Conservation (phyloP, 2,329 filamentous ascomycete genomes). For the Phaeosphaeria sp. region DNA sequence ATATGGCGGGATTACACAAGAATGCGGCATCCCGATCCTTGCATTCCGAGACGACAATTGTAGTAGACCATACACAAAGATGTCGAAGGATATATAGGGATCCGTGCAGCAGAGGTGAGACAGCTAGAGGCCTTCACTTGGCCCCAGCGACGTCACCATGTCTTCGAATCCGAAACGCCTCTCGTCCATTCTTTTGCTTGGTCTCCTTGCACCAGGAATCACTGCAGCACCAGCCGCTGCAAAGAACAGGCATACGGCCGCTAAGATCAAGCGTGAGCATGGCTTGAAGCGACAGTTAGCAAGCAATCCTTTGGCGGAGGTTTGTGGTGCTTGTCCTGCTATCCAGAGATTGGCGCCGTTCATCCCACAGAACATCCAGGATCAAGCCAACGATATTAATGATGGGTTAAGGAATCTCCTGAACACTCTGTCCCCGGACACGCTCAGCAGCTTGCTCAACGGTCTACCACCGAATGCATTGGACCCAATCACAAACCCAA, state of each 20-base stretch:
- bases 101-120: not conserved
- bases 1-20: not conserved
- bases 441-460: not conserved
- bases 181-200: not conserved
- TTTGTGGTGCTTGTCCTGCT: constrained; percentile 17
- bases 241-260: not conserved
- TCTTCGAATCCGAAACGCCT: not conserved
- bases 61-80: not conserved
- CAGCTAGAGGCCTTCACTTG: not conserved
- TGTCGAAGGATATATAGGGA: not conserved
- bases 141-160: not conserved
- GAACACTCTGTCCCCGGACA: constrained; percentile 8
- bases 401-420: constrained; percentile 14
- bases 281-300: constrained; percentile 15
- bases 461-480: constrained; percentile 2
- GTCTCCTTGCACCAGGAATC: not conserved
- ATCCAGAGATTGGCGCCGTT: constrained; percentile 12
- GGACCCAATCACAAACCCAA: not conserved
- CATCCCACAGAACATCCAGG: constrained; percentile 13
- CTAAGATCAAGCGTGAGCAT: constrained; percentile 7
- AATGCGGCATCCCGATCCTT: not conserved
- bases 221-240: not conserved
- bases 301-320: constrained; percentile 6
- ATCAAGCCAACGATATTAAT: constrained; percentile 14
- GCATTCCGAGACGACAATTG: not conserved